Evolutionary conservation across 345 rosid species (phyloP), one percentile per base, ranked within the genome.

Genomic region (Lepidium aucheri): DNA sequence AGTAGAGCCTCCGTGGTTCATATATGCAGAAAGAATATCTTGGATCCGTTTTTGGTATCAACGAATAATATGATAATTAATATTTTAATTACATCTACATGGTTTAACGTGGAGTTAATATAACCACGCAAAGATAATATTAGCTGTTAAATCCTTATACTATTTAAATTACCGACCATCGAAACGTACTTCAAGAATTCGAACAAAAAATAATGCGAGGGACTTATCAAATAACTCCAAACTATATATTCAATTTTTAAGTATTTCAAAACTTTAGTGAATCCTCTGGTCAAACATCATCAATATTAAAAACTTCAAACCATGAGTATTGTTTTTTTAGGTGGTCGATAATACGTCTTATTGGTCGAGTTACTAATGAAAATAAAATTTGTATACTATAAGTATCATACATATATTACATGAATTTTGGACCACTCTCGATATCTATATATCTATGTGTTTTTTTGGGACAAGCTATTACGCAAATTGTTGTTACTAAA

Each of bases 1-100:
- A 74, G 73, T 60, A 28, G 77, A 74, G 77, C 73, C 68, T 67
- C 77, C 77, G 77, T 74, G 77, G 77, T 74, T 74, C 50, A 60
- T 74, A 74, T 74, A 66, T 74, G 10, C 77, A 74, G 77, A 74
- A 54, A 54, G 73, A 74, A 74, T 74, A 68, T 68, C 60, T 74
- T 59, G 78, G 73, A 68, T 67, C 74, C 69, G 54, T 62, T 55
- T 55, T 74, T 46, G 51, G 39, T 70, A 63, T 57, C 65, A 70
- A 46, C 75, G 68, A 71, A 67, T 69, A 51, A 67, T 50, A 9
- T 28, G 24, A 15, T 53, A 53, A 36, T 36, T 45, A 43, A 36
- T 53, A 67, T 38, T 26, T 38, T 46, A 60, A 60, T 41, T 4
- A 59, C 50, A 43, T 42, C 49, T 41, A 57, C 49, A 54, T 32